Percentiles rank a stretch among this genome's conserved stretches.
Evolutionary conservation across 192 early-diverging fungal genomes (phyloP).

Genomic region (Martensiomyces pterosporus): DNA sequence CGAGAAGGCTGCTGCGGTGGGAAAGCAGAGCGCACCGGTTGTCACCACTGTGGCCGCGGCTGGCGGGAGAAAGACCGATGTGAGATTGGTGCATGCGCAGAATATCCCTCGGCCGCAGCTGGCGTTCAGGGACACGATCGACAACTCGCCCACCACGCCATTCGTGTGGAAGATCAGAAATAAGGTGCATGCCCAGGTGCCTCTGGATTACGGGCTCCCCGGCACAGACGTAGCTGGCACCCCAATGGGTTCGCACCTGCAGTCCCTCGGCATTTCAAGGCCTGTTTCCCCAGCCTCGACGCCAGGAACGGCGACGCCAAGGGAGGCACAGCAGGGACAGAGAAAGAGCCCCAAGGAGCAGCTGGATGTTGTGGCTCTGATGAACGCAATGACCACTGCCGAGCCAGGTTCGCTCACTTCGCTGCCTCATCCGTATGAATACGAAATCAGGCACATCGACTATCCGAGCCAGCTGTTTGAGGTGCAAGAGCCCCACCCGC

Average conservation of each 20-base stretch:
- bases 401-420: constrained; percentile 2
- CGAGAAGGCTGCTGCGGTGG: constrained; percentile 18
- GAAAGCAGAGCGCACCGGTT: constrained; percentile 34
- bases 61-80: constrained; percentile 34
- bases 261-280: constrained; percentile 31
- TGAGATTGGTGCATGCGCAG: constrained; percentile 61
- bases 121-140: constrained; percentile 77
- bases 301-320: neutral
- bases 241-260: constrained; percentile 28
- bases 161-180: constrained; percentile 74
- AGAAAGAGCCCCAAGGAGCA: too few relatives aligned
- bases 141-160: constrained; percentile 75
- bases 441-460: constrained; percentile 80
- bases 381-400: neutral
- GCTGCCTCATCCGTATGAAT: constrained; percentile 84
- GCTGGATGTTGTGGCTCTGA: neutral
- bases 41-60: constrained; percentile 20
- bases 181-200: constrained; percentile 79
- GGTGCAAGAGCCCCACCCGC: constrained; percentile 50
- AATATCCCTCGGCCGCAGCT: constrained; percentile 85
- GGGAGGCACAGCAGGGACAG: too few relatives aligned
- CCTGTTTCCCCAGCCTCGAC: constrained; percentile 10
- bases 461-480: constrained; percentile 70
- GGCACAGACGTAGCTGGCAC: constrained; percentile 13
- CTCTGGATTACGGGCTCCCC: constrained; percentile 63